Evolutionary conservation across 345 rosid species (phyloP).

Genomic region (Eucalyptus rudis): DNA sequence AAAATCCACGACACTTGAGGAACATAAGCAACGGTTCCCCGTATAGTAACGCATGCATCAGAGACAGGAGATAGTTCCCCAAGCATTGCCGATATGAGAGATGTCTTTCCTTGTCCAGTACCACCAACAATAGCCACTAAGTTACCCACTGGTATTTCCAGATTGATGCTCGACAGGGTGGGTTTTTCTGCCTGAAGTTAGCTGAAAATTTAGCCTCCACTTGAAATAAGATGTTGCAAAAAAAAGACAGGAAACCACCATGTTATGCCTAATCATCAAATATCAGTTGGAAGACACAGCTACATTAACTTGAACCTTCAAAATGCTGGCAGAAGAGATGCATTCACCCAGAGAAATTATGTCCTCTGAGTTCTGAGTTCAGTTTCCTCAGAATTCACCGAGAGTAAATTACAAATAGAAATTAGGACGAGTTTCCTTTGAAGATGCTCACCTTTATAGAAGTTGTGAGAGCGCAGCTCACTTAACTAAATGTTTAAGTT

Average conservation of each 20-base stretch:
- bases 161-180: constrained; percentile 55
- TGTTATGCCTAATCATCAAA: background rate
- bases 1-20: constrained; percentile 99
- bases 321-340: background rate
- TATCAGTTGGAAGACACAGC: background rate
- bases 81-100: constrained; percentile 90
- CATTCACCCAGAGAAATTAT: background rate
- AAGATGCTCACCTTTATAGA: background rate
- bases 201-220: background rate
- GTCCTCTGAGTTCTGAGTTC: background rate
- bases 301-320: background rate
- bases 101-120: constrained; percentile 96
- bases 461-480: background rate
- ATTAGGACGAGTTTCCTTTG: background rate
- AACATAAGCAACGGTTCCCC: constrained; percentile 90
- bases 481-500: background rate
- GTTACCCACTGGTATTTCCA: constrained; percentile 67
- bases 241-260: background rate
- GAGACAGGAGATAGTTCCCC: constrained; percentile 68
- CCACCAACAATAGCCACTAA: constrained; percentile 90
- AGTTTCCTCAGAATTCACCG: background rate
- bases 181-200: constrained; percentile 43
- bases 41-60: constrained; percentile 33
- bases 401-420: background rate
- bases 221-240: background rate